Percentiles rank a stretch among this genome's conserved stretches.
Conservation (phyloP, 495 filamentous ascomycete genomes). For the Podospora tetraspora region DNA sequence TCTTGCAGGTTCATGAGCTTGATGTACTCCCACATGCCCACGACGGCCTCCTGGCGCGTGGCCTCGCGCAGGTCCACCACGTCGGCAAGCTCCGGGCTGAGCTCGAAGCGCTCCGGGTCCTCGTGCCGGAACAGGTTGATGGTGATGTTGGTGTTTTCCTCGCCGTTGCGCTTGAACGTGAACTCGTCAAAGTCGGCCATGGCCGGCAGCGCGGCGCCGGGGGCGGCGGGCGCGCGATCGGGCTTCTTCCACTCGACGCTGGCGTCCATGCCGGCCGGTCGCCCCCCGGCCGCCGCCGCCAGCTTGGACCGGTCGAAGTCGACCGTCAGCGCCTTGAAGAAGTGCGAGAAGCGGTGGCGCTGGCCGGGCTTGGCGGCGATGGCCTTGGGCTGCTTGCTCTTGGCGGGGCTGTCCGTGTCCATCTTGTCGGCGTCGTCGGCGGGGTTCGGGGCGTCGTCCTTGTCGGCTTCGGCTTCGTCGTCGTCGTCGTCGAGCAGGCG, state of each 20-base stretch:
- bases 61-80: constrained; percentile 83
- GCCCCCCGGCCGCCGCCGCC: constrained; percentile 44
- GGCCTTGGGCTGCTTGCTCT: constrained; percentile 36
- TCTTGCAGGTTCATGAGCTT: constrained; percentile 80
- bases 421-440: constrained; percentile 51
- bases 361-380: constrained; percentile 38
- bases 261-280: constrained; percentile 30
- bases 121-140: constrained; percentile 86
- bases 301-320: constrained; percentile 66
- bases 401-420: constrained; percentile 61
- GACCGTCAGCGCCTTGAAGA: constrained; percentile 86
- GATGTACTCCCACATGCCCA: constrained; percentile 94
- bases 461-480: constrained; percentile 53
- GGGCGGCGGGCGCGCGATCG: constrained; percentile 45
- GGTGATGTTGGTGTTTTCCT: constrained; percentile 87
- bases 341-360: constrained; percentile 74
- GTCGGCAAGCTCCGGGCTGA: constrained; percentile 72
- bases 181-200: constrained; percentile 82
- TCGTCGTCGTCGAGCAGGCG: constrained; percentile 75
- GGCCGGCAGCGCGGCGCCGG: constrained; percentile 39
- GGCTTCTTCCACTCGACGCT: constrained; percentile 70
- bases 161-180: constrained; percentile 83
- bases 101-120: constrained; percentile 71
- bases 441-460: constrained; percentile 53
- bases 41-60: constrained; percentile 75